phyloP scores from a whole-genome alignment of 2,329 filamentous ascomycete species.

The Penicillium glabrum region DNA sequence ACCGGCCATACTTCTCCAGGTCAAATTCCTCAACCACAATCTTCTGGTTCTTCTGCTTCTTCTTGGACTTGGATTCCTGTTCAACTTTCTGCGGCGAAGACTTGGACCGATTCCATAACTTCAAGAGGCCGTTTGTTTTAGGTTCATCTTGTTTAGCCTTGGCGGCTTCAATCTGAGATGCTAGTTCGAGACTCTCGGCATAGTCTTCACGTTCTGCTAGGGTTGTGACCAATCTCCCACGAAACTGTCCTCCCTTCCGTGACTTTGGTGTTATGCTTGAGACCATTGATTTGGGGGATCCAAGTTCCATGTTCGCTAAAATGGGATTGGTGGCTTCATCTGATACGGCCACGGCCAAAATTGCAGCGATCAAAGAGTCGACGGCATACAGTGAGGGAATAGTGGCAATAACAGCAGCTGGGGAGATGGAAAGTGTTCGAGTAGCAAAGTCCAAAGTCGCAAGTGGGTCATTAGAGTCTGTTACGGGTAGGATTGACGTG shows the following conservation, averaged over 20 bases:
- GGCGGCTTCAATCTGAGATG: conserved; percentile 32
- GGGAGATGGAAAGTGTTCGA: conserved; percentile 41
- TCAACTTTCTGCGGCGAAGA: neutral
- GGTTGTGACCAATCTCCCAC: conserved; percentile 36
- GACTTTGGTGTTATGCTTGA: conserved; percentile 5
- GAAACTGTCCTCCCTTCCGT: conserved; percentile 20
- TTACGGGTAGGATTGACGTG: conserved; percentile 41
- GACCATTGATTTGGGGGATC: conserved; percentile 15
- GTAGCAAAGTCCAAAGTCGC: conserved; percentile 46
- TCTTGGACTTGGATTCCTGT: conserved; percentile 8
- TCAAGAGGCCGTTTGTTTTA: conserved; percentile 16
- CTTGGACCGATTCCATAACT: conserved; percentile 14
- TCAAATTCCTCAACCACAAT: conserved; percentile 46
- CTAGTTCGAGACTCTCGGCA: conserved; percentile 37
- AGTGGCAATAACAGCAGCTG: conserved; percentile 39
- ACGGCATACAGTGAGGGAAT: conserved; percentile 50
- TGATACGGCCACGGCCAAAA: conserved; percentile 46
- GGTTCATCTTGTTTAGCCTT: conserved; percentile 7
- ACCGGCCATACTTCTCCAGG: conserved; percentile 45
- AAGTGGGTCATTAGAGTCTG: conserved; percentile 40
- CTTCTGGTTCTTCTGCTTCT: conserved; percentile 28
- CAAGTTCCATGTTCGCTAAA: conserved; percentile 37
- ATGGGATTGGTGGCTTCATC: conserved; percentile 42
- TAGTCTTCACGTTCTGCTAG: conserved; percentile 45
- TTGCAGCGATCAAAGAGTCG: conserved; percentile 47